These are phyloP conservation scores for Colletotrichum phormii DNA, from an alignment of 2,329 filamentous ascomycete genomes.

Conservation along the genomic window DNA sequence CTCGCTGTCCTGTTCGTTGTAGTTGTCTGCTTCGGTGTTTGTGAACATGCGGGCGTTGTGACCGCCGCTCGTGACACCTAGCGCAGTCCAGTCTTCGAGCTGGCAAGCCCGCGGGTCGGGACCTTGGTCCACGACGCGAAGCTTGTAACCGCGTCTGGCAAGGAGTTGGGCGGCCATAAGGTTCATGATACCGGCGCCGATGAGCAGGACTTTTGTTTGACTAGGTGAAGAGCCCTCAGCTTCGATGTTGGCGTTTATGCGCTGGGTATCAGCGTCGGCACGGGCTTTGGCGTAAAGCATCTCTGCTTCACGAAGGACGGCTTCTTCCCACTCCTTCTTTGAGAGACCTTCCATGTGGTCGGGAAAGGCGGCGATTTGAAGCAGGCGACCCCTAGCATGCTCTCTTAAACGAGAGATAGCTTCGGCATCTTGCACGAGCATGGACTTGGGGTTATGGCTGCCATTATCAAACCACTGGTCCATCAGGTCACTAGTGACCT, in stretches of 20 bases:
- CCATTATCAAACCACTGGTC: background rate
- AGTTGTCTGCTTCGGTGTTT: background rate
- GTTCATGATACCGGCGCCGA: background rate
- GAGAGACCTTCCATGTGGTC: background rate
- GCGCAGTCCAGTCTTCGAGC: background rate
- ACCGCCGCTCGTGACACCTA: background rate
- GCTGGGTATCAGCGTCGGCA: background rate
- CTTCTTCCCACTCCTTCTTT: background rate
- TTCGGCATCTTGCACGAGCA: background rate
- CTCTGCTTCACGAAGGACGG: background rate
- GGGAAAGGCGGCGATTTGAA: background rate
- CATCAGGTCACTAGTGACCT: background rate
- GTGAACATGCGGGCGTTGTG: conserved; percentile 1
- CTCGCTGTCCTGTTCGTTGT: background rate
- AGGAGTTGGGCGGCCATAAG: background rate
- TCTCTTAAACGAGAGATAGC: background rate
- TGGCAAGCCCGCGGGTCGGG: background rate
- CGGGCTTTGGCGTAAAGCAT: background rate
- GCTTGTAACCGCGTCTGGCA: background rate
- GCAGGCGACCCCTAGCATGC: background rate
- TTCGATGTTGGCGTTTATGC: background rate
- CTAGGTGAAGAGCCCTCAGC: background rate
- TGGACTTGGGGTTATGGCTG: background rate
- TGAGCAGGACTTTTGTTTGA: background rate
- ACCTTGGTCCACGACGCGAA: background rate